Evolutionary conservation across 2,329 filamentous ascomycete genomes (phyloP), one percentile per base, ranked within the genome.

Genomic region (Polychaeton citri): DNA sequence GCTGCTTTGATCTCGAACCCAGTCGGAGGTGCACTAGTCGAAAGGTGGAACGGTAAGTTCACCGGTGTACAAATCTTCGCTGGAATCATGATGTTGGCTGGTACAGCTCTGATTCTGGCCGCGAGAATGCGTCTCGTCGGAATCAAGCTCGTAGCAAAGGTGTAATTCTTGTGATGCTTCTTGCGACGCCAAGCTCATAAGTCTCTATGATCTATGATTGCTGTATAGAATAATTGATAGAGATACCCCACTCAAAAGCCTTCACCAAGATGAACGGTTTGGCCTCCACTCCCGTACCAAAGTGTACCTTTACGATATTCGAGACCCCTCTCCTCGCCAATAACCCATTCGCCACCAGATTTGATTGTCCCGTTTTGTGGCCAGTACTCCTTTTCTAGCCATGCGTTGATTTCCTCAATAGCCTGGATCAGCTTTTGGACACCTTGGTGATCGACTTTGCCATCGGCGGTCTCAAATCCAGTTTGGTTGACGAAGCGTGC

Each of bases 321-420:
- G 37, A 95, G 60, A 0, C 87, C 87, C 48, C 68, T 79, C 55
- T 88, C 85, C 48, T 92, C 74, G 0, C 88, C 87, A n/a, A 95
- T 76, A 17, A 81, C 63, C 86, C 88, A 95, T 52, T 90, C 81
- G 0, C 80, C 79, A 9, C 65, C 65, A 1, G 54, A 54, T 19
- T 58, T 59, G 37, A 68, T 61, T 7, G 16, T 17, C 59, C 58
- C 6, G 13, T 17, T 19, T 26, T 58, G 62, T 15, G 74, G 72
- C 83, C 85, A 92, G 34, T 79, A 79, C 49, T 81, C 71, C 8
- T 59, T 59, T 52, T 77, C 66, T 18, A 95, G 63, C 79, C 79
- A 87, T 7, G 52, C 55, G 57, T 96, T 96, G 46, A 93, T 71
- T 41, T 72, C 66, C 30, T 90, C 83, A 34, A 95, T 78, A 35